A percentile compares a stretch with the other conserved stretches of the same genome.
These are phyloP conservation scores for Eremothecium sinecaudum DNA, from an alignment of 1,139 yeast species.

Conservation along the genomic window DNA sequence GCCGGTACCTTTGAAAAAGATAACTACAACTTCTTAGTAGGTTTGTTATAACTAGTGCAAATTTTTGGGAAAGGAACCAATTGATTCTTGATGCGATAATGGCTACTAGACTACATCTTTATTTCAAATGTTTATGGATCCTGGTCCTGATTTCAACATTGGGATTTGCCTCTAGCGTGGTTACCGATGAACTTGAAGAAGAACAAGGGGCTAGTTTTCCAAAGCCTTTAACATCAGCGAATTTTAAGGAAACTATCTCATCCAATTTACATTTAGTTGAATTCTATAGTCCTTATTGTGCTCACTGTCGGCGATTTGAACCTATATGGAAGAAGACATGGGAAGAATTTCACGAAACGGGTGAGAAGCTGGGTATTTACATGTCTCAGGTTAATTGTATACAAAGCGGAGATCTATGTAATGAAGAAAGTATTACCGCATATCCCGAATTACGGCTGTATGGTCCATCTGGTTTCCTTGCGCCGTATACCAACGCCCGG, in stretches of 20 bases:
- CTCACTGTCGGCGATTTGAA: constrained; percentile 57
- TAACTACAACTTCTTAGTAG: too few species aligned
- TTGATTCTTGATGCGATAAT: too few species aligned
- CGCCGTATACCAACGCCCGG: constrained; percentile 36
- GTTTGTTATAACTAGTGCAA: too few species aligned
- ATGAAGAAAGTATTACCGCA: constrained; percentile 43
- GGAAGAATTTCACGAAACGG: constrained; percentile 36
- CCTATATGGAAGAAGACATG: constrained; percentile 59
- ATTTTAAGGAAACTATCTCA: constrained; percentile 39
- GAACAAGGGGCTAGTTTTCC: constrained; percentile 20
- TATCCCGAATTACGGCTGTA: constrained; percentile 58
- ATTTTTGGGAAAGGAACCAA: too few species aligned
- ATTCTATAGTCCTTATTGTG: constrained; percentile 61
- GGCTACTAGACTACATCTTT: too few species aligned
- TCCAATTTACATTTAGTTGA: constrained; percentile 50
- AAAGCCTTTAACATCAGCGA: constrained; percentile 25
- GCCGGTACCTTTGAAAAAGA: too few species aligned
- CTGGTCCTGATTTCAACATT: too few species aligned
- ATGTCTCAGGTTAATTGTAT: constrained; percentile 68
- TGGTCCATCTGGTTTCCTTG: constrained; percentile 39
- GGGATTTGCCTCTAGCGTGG: too few species aligned
- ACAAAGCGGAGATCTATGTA: constrained; percentile 63
- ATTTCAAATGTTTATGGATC: too few species aligned
- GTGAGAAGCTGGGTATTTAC: constrained; percentile 36
- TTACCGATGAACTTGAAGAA: too few species aligned